Conservation (phyloP, 2,329 filamentous ascomycete genomes). For the Rhynchosporium graminicola region DNA sequence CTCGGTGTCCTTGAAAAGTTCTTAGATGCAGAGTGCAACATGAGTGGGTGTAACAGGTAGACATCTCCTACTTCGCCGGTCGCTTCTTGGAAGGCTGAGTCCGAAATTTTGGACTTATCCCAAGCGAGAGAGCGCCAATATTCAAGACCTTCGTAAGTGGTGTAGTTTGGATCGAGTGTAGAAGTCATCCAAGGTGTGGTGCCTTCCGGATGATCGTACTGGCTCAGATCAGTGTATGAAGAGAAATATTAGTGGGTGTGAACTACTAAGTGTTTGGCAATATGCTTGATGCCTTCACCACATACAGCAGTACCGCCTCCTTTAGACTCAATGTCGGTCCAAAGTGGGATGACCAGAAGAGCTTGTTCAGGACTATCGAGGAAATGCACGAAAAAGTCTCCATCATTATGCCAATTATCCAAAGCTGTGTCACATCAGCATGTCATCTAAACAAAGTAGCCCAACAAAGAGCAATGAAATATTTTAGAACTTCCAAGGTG, state of each 20-base stretch:
- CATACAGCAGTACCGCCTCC: slow-evolving; percentile 68
- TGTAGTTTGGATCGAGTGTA: slow-evolving; percentile 51
- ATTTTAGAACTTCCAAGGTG: neutral
- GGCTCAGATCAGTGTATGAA: slow-evolving; percentile 2
- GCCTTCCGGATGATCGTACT: slow-evolving; percentile 61
- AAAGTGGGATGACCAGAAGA: slow-evolving; percentile 67
- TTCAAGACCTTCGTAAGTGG: slow-evolving; percentile 45
- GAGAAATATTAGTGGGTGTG: neutral
- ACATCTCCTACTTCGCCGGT: slow-evolving; percentile 56
- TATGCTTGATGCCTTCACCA: slow-evolving; percentile 55
- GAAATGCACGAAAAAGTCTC: slow-evolving; percentile 73
- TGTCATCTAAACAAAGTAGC: neutral
- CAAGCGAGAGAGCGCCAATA: slow-evolving; percentile 41
- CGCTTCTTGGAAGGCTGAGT: slow-evolving; percentile 50
- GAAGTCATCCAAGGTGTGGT: slow-evolving; percentile 66
- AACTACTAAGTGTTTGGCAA: slow-evolving; percentile 55
- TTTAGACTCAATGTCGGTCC: slow-evolving; percentile 59
- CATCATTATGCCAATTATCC: slow-evolving; percentile 62
- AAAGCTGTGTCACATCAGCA: slow-evolving; percentile 13
- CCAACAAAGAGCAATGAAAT: neutral
- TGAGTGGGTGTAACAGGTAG: slow-evolving; percentile 55
- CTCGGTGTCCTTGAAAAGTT: slow-evolving; percentile 50
- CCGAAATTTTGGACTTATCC: slow-evolving; percentile 31
- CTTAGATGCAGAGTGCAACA: slow-evolving; percentile 54
- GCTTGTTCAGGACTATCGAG: slow-evolving; percentile 71